Percentiles rank a stretch among this genome's conserved stretches.
Evolutionary conservation across 2,329 filamentous ascomycete species (phyloP).

Genomic region (Colletotrichum navitas): DNA sequence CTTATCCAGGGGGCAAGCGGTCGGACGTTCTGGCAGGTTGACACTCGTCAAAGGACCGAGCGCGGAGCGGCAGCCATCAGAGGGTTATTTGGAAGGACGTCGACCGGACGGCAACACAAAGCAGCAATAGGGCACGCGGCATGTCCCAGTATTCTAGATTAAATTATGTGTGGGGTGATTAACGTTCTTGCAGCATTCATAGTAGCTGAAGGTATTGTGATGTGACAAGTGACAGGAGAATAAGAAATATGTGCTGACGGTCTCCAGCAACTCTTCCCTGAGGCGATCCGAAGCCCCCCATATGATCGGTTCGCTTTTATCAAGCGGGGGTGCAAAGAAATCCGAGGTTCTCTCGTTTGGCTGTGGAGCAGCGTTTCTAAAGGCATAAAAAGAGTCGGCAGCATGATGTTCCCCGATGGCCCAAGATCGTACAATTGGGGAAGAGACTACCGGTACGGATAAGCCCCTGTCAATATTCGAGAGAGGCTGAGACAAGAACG

Average conservation of each 20-base stretch:
- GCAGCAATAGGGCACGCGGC: neutral
- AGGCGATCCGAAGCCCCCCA: conserved; percentile 24
- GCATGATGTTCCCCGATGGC: neutral
- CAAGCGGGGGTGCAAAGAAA: neutral
- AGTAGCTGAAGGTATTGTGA: neutral
- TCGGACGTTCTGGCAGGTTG: conserved; percentile 7
- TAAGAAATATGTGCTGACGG: conserved; percentile 30
- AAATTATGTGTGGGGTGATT: neutral
- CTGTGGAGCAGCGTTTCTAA: neutral
- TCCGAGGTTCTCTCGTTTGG: conserved; percentile 18
- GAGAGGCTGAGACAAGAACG: neutral
- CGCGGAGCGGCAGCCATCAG: conserved; percentile 6
- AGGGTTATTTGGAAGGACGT: conserved; percentile 4
- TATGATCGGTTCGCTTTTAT: conserved; percentile 4
- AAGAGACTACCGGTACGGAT: too few relatives aligned
- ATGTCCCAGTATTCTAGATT: neutral
- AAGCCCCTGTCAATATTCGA: conserved; percentile 9
- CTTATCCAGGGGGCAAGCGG: neutral
- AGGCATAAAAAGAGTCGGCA: conserved; percentile 20
- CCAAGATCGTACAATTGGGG: conserved; percentile 17
- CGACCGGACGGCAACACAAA: conserved; percentile 22
- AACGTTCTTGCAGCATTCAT: conserved; percentile 1
- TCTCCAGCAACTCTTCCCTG: conserved; percentile 2
- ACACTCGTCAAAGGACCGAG: conserved; percentile 35
- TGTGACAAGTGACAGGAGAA: conserved; percentile 8